Base-by-base conservation (phyloP, 495 filamentous ascomycete genomes). In the Penicillium subrubescens region DNA sequence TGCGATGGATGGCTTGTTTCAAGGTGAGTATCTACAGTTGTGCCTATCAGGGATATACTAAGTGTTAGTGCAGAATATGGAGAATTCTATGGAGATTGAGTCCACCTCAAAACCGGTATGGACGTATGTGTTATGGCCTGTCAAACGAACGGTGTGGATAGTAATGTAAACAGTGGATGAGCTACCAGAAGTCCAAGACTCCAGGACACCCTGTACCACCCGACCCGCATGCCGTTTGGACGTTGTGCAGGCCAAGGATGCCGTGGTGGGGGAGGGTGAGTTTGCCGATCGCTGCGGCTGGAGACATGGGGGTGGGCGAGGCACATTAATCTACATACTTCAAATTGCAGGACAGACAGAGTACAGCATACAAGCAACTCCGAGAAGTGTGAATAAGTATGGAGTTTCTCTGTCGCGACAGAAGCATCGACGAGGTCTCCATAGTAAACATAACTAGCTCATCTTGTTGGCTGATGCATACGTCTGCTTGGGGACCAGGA, bases 221-320 rank as follows among this genome's bases (percentile, higher is more conserved):
- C 71, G 71, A 71, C 64, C 62, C 53, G 67, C 70, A 69, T 66
- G 46, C 56, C 56, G 60, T 39, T 55, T 60, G 59, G 58, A 63
- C 67, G 67, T 70, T 67, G 67, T 62, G 65, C 59, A 63, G 60
- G 61, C 64, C 64, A 63, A 63, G 67, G 57, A 66, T 61, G 60
- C 48, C 54, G 62, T 53, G 43, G 57, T 50, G 57, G 57, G 60
- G 61, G 44, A 64, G 67, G 39, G 58, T 67, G 58, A 64, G 69
- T 66, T 59, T 75, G 77, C 64, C 70, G 75, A 77, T 79, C 70
- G 29, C 60, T 54, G 57, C 65, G 58, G 62, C 56, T 50, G 46
- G 53, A 60, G 56, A 35, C 59, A 62, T 57, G 41, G 60, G 33
- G 31, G 34, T 21, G 19, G 39, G 34, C 31, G 31, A 43, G 15